These are phyloP conservation scores for Glomus cerebriforme DNA, from an alignment of 192 early-diverging fungal species.

Conservation along the genomic window DNA sequence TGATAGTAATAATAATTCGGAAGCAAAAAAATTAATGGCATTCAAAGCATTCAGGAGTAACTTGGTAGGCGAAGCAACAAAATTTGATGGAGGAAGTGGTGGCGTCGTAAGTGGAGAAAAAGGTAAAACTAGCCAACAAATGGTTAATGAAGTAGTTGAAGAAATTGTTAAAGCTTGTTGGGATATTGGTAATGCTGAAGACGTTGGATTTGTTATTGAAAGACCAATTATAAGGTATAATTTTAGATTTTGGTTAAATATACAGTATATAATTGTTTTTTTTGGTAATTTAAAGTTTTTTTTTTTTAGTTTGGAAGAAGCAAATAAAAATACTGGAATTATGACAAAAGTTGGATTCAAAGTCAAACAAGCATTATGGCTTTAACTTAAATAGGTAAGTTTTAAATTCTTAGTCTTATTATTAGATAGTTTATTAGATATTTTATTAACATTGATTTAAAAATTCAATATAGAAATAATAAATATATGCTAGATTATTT, in stretches of 20 bases:
- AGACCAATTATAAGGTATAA: conserved; percentile 45
- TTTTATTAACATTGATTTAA: too few species aligned
- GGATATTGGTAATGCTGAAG: conserved; percentile 19
- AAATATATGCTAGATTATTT: too few species aligned
- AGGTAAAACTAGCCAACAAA: conserved; percentile 32
- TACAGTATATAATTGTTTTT: too few species aligned
- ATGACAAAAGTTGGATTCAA: conserved; percentile 44
- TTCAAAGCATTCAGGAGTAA: conserved; percentile 49
- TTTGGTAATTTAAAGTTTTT: background rate
- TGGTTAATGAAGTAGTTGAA: conserved; percentile 40
- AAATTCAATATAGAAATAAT: too few species aligned
- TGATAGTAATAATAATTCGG: conserved; percentile 24
- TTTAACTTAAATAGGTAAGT: conserved; percentile 20
- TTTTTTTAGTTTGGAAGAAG: conserved; percentile 40
- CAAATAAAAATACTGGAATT: conserved; percentile 42
- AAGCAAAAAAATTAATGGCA: conserved; percentile 30
- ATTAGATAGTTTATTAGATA: too few species aligned
- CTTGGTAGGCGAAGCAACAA: conserved; percentile 40
- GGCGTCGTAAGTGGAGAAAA: background rate
- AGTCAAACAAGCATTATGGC: conserved; percentile 47
- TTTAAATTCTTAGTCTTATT: background rate
- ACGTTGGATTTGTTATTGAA: conserved; percentile 35
- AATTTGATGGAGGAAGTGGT: conserved; percentile 24
- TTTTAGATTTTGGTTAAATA: background rate
- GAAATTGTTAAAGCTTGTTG: conserved; percentile 35